A percentile compares a stretch with the other conserved stretches of the same genome.
These are phyloP conservation scores for Madurella fahalii DNA, from an alignment of 2,329 filamentous ascomycete species.

Conservation along the genomic window DNA sequence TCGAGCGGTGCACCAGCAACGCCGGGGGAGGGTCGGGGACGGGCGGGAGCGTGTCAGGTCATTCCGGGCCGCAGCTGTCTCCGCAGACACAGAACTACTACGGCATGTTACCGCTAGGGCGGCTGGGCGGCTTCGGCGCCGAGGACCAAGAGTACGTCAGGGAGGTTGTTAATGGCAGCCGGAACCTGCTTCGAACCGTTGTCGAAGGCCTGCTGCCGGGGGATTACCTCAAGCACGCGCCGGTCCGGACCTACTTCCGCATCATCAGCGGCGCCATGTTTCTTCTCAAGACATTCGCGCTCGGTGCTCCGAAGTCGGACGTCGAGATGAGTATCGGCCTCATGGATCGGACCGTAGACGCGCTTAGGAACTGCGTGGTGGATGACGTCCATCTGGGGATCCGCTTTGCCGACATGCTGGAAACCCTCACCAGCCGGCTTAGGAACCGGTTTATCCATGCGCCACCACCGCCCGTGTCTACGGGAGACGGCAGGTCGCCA, in stretches of 20 bases:
- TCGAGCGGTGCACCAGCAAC: constrained; percentile 84
- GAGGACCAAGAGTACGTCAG: constrained; percentile 69
- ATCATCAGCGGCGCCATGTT: constrained; percentile 86
- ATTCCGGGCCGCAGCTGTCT: constrained; percentile 44
- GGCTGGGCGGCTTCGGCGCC: constrained; percentile 59
- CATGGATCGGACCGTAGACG: constrained; percentile 70
- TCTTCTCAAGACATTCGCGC: constrained; percentile 75
- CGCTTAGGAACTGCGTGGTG: constrained; percentile 72
- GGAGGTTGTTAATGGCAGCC: constrained; percentile 72
- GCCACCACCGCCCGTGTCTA: constrained; percentile 40
- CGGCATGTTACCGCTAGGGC: constrained; percentile 60
- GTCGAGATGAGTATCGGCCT: constrained; percentile 70
- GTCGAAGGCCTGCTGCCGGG: constrained; percentile 71
- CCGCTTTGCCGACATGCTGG: constrained; percentile 76
- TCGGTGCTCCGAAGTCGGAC: constrained; percentile 74
- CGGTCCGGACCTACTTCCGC: constrained; percentile 79
- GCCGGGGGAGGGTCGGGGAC: constrained; percentile 43
- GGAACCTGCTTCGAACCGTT: constrained; percentile 71
- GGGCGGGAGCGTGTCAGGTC: constrained; percentile 31
- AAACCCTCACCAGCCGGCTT: constrained; percentile 70
- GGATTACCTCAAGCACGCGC: constrained; percentile 76
- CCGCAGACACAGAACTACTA: constrained; percentile 63
- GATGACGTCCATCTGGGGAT: constrained; percentile 85
- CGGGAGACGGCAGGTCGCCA: constrained; percentile 31
- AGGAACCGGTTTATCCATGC: constrained; percentile 70